Conservation (phyloP, 2,329 filamentous ascomycete species). For the Sclerotinia sclerotiorum region DNA sequence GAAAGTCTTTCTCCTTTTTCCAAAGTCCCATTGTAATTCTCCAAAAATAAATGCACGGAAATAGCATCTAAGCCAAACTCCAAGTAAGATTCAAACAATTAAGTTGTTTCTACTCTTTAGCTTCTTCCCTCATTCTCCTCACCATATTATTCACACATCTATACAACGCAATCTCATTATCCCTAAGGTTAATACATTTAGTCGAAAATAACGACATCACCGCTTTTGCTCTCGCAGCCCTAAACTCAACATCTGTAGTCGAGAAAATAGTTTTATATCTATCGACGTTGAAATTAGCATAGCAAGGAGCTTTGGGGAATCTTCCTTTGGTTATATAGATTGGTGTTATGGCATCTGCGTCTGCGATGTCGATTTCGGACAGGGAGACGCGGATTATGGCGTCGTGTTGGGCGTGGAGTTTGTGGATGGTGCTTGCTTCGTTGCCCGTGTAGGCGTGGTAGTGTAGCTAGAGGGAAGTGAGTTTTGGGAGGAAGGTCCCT, state of each 20-base stretch:
- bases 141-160: conserved; percentile 47
- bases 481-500: conserved; percentile 41
- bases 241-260: conserved; percentile 44
- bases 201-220: conserved; percentile 52
- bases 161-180: conserved; percentile 43
- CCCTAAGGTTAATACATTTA: conserved; percentile 46
- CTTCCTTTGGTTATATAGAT: conserved; percentile 55
- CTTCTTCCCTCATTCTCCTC: conserved; percentile 43
- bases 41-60: conserved; percentile 53
- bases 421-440: conserved; percentile 34
- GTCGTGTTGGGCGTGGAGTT: conserved; percentile 39
- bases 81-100: conserved; percentile 52
- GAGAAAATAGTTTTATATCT: conserved; percentile 56
- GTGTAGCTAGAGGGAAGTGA: conserved; percentile 40
- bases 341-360: conserved; percentile 41
- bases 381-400: conserved; percentile 41
- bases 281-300: conserved; percentile 58
- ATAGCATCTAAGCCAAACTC: conserved; percentile 55
- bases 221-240: conserved; percentile 50
- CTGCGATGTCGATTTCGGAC: conserved; percentile 41
- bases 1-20: conserved; percentile 41
- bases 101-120: conserved; percentile 40
- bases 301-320: conserved; percentile 52
- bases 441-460: conserved; percentile 45
- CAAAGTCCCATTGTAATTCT: conserved; percentile 49